Evolutionary conservation across 345 rosid species (phyloP), one percentile per base, ranked within the genome.

Genomic region (Excoecaria cochinchinensis): DNA sequence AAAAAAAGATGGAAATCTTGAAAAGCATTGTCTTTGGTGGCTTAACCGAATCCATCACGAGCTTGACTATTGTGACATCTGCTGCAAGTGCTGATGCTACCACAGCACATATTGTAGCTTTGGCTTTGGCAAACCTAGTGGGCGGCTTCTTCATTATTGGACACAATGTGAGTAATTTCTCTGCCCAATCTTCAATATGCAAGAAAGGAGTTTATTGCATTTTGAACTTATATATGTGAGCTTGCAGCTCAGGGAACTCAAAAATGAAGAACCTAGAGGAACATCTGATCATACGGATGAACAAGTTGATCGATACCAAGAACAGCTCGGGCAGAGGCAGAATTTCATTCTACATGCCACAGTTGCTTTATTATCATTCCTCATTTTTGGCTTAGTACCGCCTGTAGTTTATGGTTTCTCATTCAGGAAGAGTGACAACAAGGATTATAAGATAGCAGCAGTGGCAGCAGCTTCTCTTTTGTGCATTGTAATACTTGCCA

Each of bases 11-110:
- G 66, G 82, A 79, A 62, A 79, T 69, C 47, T 10, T 74, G n/a
- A 79, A 79, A 76, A 74, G 78, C 78, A 79, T 69, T 40, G 78
- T 74, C 0, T 79, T 69, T n/a, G 78, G 82, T 47, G 82, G 82
- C 39, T 74, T 79, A 16, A 46, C 15, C 40, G 82, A 74, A 74
- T 74, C 77, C 42, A 63, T 79, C 56, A 62, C 71, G 52, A 69
- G 82, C 70, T 67, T 79, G 53, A 47, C 53, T 31, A 58, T 74
- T 17, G 82, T 79, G 70, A 68, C 71, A 51, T 74, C 82, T 74
- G 82, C 82, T 40, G 78, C 75, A 40, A 46, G 78, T 69, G 70
- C 74, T 25, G 74, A 55, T 52, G 70, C 75, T 14, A 17, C 62
- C 24, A 69, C 74, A 78, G 81, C 51, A 69, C 67, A 61, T 5